Conservation (phyloP, 495 filamentous ascomycete genomes). For the Hypoxylon fragiforme region DNA sequence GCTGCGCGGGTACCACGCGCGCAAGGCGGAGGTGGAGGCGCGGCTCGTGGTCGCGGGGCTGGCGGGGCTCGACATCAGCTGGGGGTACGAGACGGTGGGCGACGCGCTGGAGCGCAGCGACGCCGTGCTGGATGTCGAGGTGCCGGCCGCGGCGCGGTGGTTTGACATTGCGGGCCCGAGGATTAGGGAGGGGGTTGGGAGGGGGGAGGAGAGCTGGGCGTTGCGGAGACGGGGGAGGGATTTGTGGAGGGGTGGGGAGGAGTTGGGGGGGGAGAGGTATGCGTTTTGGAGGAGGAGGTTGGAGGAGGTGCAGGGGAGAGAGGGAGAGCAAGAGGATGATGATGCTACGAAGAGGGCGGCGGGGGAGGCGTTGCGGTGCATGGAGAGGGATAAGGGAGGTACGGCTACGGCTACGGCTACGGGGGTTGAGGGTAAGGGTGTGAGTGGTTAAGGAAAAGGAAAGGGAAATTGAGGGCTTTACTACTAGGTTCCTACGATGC, state of each 20-base stretch:
- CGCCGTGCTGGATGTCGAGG: conserved; percentile 11
- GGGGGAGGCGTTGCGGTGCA: no score
- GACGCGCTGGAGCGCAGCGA: conserved; percentile 15
- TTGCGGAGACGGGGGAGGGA: conserved; percentile 3
- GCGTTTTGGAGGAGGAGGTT: conserved; percentile 1
- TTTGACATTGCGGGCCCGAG: neutral
- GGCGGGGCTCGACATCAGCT: neutral
- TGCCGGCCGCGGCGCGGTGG: conserved; percentile 6
- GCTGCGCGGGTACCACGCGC: neutral
- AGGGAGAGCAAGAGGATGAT: no score
- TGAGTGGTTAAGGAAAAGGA: no score
- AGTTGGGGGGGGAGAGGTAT: neutral
- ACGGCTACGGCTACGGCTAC: no score
- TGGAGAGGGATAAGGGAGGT: no score
- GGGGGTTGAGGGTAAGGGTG: no score
- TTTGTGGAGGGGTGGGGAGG: neutral
- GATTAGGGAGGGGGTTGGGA: conserved; percentile 1
- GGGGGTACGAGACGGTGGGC: conserved; percentile 17
- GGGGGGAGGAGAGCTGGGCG: conserved; percentile 8
- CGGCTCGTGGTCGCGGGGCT: neutral
- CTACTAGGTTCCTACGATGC: no score
- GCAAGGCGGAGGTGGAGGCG: conserved; percentile 4
- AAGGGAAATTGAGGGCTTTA: no score
- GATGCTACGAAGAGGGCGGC: no score
- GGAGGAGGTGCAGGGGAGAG: neutral